Evolutionary conservation across 2,329 filamentous ascomycete genomes (phyloP).

Genomic region (Penicillium sp.): DNA sequence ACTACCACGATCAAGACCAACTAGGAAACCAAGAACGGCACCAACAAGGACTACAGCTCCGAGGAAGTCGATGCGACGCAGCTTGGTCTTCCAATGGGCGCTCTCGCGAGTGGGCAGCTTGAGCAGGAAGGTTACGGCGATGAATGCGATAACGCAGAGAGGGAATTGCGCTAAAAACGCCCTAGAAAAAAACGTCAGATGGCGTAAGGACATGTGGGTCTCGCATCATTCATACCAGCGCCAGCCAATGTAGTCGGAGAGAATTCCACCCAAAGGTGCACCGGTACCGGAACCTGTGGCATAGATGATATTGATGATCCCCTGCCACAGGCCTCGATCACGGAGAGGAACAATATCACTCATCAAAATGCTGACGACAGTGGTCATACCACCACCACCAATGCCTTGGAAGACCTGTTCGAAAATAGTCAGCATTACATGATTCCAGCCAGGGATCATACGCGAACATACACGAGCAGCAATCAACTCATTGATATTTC

Average conservation of each 20-base stretch:
- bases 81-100: conserved; percentile 63
- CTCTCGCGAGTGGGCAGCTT: conserved; percentile 59
- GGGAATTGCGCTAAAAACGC: conserved; percentile 71
- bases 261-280: conserved; percentile 66
- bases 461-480: conserved; percentile 51
- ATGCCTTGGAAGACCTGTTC: conserved; percentile 57
- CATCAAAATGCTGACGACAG: conserved; percentile 66
- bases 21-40: conserved; percentile 64
- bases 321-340: conserved; percentile 71
- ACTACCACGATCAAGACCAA: conserved; percentile 70
- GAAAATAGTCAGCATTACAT: conserved; percentile 12
- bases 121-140: conserved; percentile 62
- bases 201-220: background rate
- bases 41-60: conserved; percentile 65
- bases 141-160: conserved; percentile 63
- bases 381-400: conserved; percentile 70
- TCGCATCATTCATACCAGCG: conserved; percentile 55
- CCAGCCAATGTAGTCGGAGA: conserved; percentile 74
- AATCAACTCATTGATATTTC: conserved; percentile 64
- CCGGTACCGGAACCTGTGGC: conserved; percentile 66
- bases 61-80: conserved; percentile 69
- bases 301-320: conserved; percentile 69
- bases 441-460: conserved; percentile 38
- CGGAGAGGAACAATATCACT: conserved; percentile 69
- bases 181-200: conserved; percentile 42